Evolutionary conservation across 1,139 yeast species (phyloP).

Genomic region (Kodamaea alishanica): DNA sequence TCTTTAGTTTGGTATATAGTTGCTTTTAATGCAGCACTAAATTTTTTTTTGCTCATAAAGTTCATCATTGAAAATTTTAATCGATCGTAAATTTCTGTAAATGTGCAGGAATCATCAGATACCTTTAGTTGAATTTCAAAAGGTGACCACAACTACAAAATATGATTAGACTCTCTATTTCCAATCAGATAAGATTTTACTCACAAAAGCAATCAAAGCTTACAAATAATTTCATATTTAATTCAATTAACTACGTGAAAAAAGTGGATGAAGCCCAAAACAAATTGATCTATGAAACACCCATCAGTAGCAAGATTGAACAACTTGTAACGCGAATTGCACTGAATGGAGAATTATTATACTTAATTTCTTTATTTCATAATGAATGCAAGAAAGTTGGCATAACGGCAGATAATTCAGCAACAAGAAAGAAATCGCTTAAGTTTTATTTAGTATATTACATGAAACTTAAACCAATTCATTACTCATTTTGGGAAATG

Average conservation of each 20-base stretch:
- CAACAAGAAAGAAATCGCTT: slow-evolving; percentile 3
- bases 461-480: slow-evolving; percentile 27
- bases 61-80: slow-evolving; percentile 1
- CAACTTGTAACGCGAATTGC: slow-evolving; percentile 26
- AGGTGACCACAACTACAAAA: background rate
- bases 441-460: slow-evolving; percentile 8
- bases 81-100: background rate
- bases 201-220: background rate
- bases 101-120: slow-evolving; percentile 1
- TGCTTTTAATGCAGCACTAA: too few species aligned
- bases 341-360: slow-evolving; percentile 30
- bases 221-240: slow-evolving; percentile 6
- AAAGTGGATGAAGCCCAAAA: slow-evolving; percentile 28
- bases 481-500: slow-evolving; percentile 40
- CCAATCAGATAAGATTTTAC: background rate
- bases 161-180: background rate
- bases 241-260: slow-evolving; percentile 25
- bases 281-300: slow-evolving; percentile 17
- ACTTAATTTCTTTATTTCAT: slow-evolving; percentile 31
- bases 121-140: background rate
- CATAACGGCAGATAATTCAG: slow-evolving; percentile 18
- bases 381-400: slow-evolving; percentile 32
- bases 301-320: slow-evolving; percentile 20
- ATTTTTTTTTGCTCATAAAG: background rate
- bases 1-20: background rate